These are phyloP conservation scores for Pisolithus orientalis DNA, from an alignment of 768 basidiomycete genomes.

Conservation along the genomic window DNA sequence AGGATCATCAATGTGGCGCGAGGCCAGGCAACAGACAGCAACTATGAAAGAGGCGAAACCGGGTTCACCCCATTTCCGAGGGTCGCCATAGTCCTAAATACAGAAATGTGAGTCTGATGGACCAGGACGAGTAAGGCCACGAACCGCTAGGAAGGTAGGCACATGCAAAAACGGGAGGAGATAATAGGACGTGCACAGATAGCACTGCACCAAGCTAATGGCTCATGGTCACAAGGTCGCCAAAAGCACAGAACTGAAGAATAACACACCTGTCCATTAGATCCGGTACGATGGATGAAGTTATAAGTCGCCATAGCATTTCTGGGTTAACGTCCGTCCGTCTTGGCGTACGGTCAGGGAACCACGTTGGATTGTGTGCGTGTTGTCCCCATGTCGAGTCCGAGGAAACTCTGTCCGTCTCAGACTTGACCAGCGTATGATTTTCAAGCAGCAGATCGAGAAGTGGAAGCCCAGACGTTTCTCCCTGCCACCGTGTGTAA, in stretches of 20 bases:
- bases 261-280: slow-evolving; percentile 81
- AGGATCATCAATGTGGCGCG: slow-evolving; percentile 88
- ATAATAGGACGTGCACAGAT: slow-evolving; percentile 89
- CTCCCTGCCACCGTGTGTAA: slow-evolving; percentile 86
- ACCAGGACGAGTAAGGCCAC: slow-evolving; percentile 16
- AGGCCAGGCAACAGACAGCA: slow-evolving; percentile 86
- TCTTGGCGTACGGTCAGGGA: slow-evolving; percentile 73
- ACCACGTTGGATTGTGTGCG: slow-evolving; percentile 52
- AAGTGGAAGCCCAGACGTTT: slow-evolving; percentile 86
- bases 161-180: slow-evolving; percentile 90
- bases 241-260: slow-evolving; percentile 11
- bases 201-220: slow-evolving; percentile 69
- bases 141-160: slow-evolving; percentile 76
- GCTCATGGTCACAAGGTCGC: slow-evolving; percentile 10
- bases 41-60: slow-evolving; percentile 94
- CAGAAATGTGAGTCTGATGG: slow-evolving; percentile 12
- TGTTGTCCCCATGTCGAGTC: slow-evolving; percentile 26
- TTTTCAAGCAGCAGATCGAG: slow-evolving; percentile 78
- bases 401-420: slow-evolving; percentile 23
- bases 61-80: slow-evolving; percentile 92
- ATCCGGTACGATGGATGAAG: slow-evolving; percentile 80
- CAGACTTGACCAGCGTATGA: slow-evolving; percentile 38
- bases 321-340: slow-evolving; percentile 82
- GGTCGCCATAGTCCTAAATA: slow-evolving; percentile 82
- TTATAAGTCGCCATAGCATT: slow-evolving; percentile 80